These are phyloP conservation scores for Mortierella claussenii DNA, from an alignment of 192 early-diverging fungal genomes.

Conservation along the genomic window DNA sequence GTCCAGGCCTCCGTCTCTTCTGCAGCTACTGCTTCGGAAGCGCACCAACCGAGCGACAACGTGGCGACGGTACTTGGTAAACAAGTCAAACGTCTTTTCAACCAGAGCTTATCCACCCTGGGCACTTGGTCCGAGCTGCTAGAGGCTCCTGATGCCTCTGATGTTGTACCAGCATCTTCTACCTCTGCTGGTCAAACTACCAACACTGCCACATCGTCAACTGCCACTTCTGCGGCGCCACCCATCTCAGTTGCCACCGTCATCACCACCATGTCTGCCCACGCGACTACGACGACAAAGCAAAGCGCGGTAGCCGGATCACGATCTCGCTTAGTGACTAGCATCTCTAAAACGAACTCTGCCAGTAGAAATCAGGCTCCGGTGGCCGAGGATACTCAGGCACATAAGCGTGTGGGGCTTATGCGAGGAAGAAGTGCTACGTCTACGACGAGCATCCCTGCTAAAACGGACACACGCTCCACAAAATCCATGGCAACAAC, in stretches of 20 bases:
- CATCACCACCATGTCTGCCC: not conserved
- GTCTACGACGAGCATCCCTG: not conserved
- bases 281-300: not conserved
- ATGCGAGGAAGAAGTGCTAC: not conserved
- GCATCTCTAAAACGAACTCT: not conserved
- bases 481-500: not conserved
- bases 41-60: not conserved
- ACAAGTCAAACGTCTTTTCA: constrained; percentile 40
- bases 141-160: not conserved
- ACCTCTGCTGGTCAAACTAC: not conserved
- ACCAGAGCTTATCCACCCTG: constrained; percentile 23
- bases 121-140: constrained; percentile 37
- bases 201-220: not conserved
- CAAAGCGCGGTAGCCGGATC: not conserved
- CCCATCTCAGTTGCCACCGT: not conserved
- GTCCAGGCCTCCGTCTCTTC: not conserved
- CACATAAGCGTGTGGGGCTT: not conserved
- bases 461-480: not conserved
- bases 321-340: not conserved
- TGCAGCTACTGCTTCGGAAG: not conserved
- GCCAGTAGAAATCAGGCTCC: not conserved
- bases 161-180: not conserved
- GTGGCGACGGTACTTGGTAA: not conserved
- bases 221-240: not conserved
- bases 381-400: not conserved